Evolutionary conservation across 2,329 filamentous ascomycete genomes (phyloP), one percentile per base, ranked within the genome.

Genomic region (Aspergillus chevalieri): DNA sequence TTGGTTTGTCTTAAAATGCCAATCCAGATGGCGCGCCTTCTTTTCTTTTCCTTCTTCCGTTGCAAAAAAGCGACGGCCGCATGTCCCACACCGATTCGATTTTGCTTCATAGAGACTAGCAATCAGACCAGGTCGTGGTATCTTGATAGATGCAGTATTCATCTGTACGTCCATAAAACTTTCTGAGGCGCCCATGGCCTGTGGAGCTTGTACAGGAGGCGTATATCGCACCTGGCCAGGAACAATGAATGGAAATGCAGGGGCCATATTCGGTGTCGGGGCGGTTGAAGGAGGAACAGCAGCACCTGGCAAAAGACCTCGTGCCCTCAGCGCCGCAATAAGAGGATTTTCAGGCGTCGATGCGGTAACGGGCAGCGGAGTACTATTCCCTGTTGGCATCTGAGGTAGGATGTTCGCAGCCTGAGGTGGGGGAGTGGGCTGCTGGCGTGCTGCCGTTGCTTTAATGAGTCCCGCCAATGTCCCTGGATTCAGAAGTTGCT

Each of bases 1-100:
- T 62, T 91, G 87, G 63, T 96, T 92, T 21, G 92, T 91, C 49
- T 86, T 85, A 73, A 98, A 98, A 70, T 98, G 93, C 93, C 93
- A 98, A 70, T 98, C 93, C 77, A 98, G 85, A 66, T 98, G 93
- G 3, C 86, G 83, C 21, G 85, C 88, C 74, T 97, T 97, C 74
- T 87, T 87, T 65, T 85, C 84, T 61, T 83, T 87, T 10, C 92
- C 92, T 56, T 87, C 83, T 10, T 84, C 82, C 44, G 88, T 87
- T 4, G 81, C 81, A 47, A 80, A 80, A 68, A 98, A 98, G 2
- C 93, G 85, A 52, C 91, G 82, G 21, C 92, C 93, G 65, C 93
- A 98, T 51, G 92, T 92, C 10, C 86, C 88, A 67, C 93, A 98
- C 49, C 91, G 87, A 51, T 90, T 87, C 0, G 92, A 88, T 36